Conservation (phyloP, 352 stramenopile species). For the Pythium utonaiense region DNA sequence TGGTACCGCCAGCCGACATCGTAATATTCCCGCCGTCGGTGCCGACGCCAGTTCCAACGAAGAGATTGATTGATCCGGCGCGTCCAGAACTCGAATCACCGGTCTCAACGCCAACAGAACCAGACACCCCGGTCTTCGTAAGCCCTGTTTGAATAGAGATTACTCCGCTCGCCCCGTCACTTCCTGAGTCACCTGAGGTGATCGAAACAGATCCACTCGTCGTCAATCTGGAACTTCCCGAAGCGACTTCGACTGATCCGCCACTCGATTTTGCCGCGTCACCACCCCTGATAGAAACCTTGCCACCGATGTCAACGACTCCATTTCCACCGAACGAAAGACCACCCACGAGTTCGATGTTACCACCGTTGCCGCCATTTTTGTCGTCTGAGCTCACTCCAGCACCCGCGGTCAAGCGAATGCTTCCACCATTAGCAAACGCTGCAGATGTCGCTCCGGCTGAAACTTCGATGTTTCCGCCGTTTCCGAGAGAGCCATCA, state of each 20-base stretch:
- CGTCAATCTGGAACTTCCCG: conserved; percentile 31
- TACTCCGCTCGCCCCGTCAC: conserved; percentile 28
- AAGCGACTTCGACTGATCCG: conserved; percentile 40
- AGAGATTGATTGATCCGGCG: conserved; percentile 41
- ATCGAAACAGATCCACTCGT: conserved; percentile 47
- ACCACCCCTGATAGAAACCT: conserved; percentile 37
- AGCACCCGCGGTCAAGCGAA: conserved; percentile 45
- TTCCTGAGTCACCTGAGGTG: conserved; percentile 28
- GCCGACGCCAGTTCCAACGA: conserved; percentile 35
- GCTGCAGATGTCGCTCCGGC: conserved; percentile 33
- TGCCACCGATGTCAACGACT: conserved; percentile 33
- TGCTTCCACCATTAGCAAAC: conserved; percentile 35
- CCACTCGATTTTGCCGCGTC: conserved; percentile 36
- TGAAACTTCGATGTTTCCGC: conserved; percentile 34
- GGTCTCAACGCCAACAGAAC: conserved; percentile 38
- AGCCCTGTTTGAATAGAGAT: conserved; percentile 33
- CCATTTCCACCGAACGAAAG: conserved; percentile 37
- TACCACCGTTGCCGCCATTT: conserved; percentile 53
- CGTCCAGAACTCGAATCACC: conserved; percentile 35
- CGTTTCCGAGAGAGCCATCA: conserved; percentile 39
- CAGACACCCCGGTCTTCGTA: conserved; percentile 36
- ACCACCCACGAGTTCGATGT: conserved; percentile 47
- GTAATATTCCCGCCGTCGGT: conserved; percentile 37
- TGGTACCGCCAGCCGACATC: conserved; percentile 39
- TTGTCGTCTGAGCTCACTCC: conserved; percentile 46